Evolutionary conservation across 371 early-diverging fungal species (phyloP).

Genomic region (Capillidium heterosporum): DNA sequence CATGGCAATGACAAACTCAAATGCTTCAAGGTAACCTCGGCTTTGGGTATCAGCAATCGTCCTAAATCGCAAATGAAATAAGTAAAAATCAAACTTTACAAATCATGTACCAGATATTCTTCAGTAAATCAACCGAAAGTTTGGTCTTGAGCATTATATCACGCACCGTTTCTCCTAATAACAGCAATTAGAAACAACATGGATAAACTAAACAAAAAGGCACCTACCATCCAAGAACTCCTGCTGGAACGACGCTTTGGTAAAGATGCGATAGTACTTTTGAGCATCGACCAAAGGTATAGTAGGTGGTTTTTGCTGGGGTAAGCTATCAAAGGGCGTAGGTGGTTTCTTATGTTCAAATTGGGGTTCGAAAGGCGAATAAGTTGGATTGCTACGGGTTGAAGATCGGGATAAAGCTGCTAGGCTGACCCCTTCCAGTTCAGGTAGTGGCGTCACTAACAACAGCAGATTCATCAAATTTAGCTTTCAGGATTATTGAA

Average conservation of each 20-base stretch:
- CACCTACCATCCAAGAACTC: constrained; percentile 1
- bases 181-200: background rate
- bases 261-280: constrained; percentile 4
- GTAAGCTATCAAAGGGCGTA: background rate
- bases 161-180: constrained; percentile 15
- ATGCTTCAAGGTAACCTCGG: constrained; percentile 40
- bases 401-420: constrained; percentile 1
- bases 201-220: background rate
- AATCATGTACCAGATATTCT: constrained; percentile 12
- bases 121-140: constrained; percentile 15
- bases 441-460: background rate
- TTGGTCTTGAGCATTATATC: constrained; percentile 17
- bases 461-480: background rate
- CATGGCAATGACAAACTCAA: constrained; percentile 75
- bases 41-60: constrained; percentile 45
- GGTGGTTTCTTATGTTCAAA: background rate
- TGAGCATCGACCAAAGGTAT: background rate
- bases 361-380: background rate
- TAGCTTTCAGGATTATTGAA: background rate
- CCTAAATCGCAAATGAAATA: constrained; percentile 15
- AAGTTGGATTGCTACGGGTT: background rate
- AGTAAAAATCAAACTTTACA: no score
- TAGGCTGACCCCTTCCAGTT: background rate
- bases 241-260: constrained; percentile 1
- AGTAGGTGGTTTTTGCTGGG: background rate